Evolutionary conservation across 306 rosid genomes (phyloP).

Genomic region (Trifolium dubium): DNA sequence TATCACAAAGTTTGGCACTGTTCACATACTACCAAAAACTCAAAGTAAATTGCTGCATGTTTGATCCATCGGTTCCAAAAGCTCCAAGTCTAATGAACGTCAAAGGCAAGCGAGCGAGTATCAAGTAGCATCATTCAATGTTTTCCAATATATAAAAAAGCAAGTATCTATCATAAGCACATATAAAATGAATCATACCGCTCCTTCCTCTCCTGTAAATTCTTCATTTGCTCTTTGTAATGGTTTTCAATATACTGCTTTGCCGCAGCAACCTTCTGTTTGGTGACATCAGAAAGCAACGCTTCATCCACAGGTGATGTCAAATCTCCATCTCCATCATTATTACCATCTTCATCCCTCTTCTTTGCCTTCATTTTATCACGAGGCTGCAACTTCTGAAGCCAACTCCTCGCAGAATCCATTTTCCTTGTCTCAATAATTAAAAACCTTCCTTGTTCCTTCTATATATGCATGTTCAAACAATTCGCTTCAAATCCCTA

Average conservation of each 20-base stretch:
- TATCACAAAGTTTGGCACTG: neutral
- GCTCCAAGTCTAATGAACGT: neutral
- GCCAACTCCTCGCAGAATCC: conserved; percentile 97
- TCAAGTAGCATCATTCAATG: neutral
- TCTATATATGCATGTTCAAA: conserved; percentile 29
- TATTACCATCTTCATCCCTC: conserved; percentile 59
- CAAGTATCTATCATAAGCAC: conserved; percentile 9
- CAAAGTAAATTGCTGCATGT: neutral
- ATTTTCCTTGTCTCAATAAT: conserved; percentile 52
- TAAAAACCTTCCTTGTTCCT: conserved; percentile 43
- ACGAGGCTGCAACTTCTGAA: conserved; percentile 85
- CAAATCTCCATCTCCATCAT: conserved; percentile 50
- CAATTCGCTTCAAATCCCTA: conserved; percentile 37
- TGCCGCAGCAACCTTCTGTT: conserved; percentile 94
- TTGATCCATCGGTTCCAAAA: neutral
- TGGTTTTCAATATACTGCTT: conserved; percentile 97
- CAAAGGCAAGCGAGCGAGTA: conserved; percentile 5
- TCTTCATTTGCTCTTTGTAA: conserved; percentile 98
- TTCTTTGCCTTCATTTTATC: conserved; percentile 71
- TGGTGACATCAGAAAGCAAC: conserved; percentile 68
- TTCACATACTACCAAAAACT: conserved; percentile 6
- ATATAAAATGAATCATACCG: conserved; percentile 56
- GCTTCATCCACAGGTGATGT: conserved; percentile 57
- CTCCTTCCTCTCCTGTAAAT: conserved; percentile 90
- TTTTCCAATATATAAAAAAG: neutral